Conservation (phyloP, 768 basidiomycete genomes). For the Pisolithus albus region DNA sequence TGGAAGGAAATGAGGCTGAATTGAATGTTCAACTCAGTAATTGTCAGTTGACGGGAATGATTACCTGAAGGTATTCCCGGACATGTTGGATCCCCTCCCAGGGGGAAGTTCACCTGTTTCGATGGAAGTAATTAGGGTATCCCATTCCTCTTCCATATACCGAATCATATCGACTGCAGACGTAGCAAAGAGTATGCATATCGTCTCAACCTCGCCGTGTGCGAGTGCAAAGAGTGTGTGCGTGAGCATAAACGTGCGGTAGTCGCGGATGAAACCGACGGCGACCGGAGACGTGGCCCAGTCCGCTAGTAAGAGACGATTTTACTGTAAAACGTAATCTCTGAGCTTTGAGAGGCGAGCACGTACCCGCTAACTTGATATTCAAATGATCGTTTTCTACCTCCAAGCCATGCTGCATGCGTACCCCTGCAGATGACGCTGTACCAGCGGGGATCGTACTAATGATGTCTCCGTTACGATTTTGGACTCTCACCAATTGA, state of each 20-base stretch:
- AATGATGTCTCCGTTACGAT: neutral
- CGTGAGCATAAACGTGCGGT: conserved; percentile 8
- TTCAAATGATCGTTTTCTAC: conserved; percentile 11
- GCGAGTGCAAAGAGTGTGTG: conserved; percentile 7
- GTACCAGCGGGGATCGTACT: conserved; percentile 3
- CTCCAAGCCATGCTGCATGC: conserved; percentile 11
- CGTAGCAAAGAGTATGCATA: neutral
- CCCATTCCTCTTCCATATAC: conserved; percentile 7
- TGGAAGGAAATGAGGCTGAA: neutral
- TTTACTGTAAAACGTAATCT: neutral
- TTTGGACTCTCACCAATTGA: conserved; percentile 2
- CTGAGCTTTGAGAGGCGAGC: neutral
- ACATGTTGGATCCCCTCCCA: conserved; percentile 2
- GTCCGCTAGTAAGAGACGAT: neutral
- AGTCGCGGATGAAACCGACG: conserved; percentile 4
- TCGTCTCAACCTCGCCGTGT: neutral
- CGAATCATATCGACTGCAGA: conserved; percentile 6
- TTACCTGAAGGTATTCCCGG: conserved; percentile 2
- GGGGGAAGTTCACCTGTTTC: conserved; percentile 3
- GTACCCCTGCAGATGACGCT: conserved; percentile 12
- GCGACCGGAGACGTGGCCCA: conserved; percentile 2
- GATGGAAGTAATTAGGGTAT: conserved; percentile 5
- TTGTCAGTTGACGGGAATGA: neutral
- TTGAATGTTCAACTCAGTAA: neutral
- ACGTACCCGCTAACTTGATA: conserved; percentile 7